These are phyloP conservation scores for Aspergillus japonicus DNA, from an alignment of 2,329 filamentous ascomycete species.

Conservation along the genomic window DNA sequence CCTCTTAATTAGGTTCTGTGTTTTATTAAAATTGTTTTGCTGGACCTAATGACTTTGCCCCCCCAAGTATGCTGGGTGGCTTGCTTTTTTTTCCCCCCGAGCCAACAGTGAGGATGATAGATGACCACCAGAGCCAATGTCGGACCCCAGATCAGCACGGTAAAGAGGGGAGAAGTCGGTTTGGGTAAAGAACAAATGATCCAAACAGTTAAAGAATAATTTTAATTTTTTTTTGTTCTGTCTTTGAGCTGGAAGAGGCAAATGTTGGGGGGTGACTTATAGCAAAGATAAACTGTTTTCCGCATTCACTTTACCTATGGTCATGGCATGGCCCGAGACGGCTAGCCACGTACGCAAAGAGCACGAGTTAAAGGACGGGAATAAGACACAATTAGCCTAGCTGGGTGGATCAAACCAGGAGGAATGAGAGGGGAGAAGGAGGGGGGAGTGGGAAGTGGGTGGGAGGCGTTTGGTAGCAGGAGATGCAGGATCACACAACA, in stretches of 20 bases:
- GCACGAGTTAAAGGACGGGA: constrained; percentile 7
- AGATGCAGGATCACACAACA: constrained; percentile 6
- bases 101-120: constrained; percentile 18
- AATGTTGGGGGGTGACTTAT: constrained; percentile 14
- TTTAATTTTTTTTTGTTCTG: not conserved
- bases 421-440: constrained; percentile 4
- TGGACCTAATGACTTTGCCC: constrained; percentile 9
- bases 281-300: constrained; percentile 21
- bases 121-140: constrained; percentile 17
- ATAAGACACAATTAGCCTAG: constrained; percentile 1
- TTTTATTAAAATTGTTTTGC: constrained; percentile 14
- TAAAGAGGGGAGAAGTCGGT: constrained; percentile 12
- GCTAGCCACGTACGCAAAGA: constrained; percentile 26
- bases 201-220: not conserved
- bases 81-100: constrained; percentile 11
- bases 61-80: constrained; percentile 15
- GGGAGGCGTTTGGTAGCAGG: not conserved
- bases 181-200: constrained; percentile 9
- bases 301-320: constrained; percentile 13
- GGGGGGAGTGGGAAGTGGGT: not conserved
- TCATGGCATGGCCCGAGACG: constrained; percentile 24
- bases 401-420: constrained; percentile 9
- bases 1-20: constrained; percentile 12
- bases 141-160: constrained; percentile 23
- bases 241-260: not conserved